Percentiles rank a stretch among this genome's conserved stretches.
Conservation (phyloP, 768 basidiomycete species). For the Daedaleopsis nitida region DNA sequence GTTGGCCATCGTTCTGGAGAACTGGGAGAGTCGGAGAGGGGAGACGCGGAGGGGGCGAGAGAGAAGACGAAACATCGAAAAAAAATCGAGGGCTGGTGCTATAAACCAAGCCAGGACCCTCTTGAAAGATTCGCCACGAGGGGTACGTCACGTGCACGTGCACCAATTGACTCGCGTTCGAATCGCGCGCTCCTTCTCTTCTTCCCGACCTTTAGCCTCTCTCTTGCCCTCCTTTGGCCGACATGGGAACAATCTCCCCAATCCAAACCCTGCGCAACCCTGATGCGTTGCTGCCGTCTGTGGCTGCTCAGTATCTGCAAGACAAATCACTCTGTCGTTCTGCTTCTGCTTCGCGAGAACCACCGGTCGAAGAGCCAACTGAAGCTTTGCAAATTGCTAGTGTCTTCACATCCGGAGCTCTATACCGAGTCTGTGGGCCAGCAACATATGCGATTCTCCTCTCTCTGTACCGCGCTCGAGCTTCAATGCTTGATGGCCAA, state of each 20-base stretch:
- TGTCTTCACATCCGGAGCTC: no score
- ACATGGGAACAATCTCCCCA: not conserved
- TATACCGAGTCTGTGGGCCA: no score
- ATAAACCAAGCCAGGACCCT: conserved; percentile 18
- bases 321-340: no score
- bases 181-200: not conserved
- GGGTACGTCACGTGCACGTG: conserved; percentile 13
- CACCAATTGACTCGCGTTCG: conserved; percentile 10
- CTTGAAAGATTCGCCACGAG: conserved; percentile 9
- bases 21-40: conserved; percentile 20
- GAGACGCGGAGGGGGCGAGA: conserved; percentile 32
- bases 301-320: no score
- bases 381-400: no score
- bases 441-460: no score
- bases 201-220: not conserved
- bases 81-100: conserved; percentile 23
- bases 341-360: no score
- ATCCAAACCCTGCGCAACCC: no score
- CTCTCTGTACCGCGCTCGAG: no score
- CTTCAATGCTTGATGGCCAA: no score
- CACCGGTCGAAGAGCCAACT: no score
- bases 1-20: conserved; percentile 57
- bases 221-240: not conserved
- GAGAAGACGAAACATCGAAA: conserved; percentile 36
- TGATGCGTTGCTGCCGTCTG: no score